Conservation (phyloP, 805 yeast genomes). For the Maudiozyma serrabonitensis region DNA sequence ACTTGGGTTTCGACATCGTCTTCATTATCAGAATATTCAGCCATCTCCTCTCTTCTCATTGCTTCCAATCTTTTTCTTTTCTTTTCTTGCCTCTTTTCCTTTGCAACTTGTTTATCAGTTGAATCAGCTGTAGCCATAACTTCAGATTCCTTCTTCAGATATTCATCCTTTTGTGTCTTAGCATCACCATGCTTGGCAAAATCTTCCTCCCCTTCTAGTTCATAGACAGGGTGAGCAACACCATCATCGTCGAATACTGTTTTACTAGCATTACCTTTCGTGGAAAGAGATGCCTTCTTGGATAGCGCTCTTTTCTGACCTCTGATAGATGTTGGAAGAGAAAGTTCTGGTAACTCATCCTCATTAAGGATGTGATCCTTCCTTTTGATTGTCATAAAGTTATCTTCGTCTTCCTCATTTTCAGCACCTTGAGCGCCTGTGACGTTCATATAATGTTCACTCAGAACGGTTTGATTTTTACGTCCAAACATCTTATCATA, state of each 20-base stretch:
- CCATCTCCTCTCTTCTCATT: slow-evolving; percentile 45
- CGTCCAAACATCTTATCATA: slow-evolving; percentile 95
- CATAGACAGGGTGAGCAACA: slow-evolving; percentile 80
- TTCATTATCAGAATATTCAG: slow-evolving; percentile 18
- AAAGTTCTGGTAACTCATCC: slow-evolving; percentile 52
- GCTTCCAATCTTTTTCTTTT: slow-evolving; percentile 79
- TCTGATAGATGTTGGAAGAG: slow-evolving; percentile 68
- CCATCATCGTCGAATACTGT: slow-evolving; percentile 92
- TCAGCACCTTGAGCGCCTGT: slow-evolving; percentile 41
- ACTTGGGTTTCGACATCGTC: slow-evolving; percentile 24
- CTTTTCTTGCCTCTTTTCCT: slow-evolving; percentile 73
- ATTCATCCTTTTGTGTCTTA: slow-evolving; percentile 53
- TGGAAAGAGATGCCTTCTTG: slow-evolving; percentile 58
- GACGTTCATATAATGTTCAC: slow-evolving; percentile 77
- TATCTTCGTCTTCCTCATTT: slow-evolving; percentile 48
- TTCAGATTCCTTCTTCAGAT: slow-evolving; percentile 54
- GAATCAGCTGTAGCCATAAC: slow-evolving; percentile 64
- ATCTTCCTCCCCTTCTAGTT: slow-evolving; percentile 81
- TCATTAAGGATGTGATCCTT: slow-evolving; percentile 61
- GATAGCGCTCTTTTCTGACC: slow-evolving; percentile 79
- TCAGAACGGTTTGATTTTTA: slow-evolving; percentile 81
- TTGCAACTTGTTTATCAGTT: slow-evolving; percentile 69
- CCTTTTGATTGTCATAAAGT: slow-evolving; percentile 74
- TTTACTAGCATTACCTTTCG: slow-evolving; percentile 64
- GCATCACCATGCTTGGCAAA: slow-evolving; percentile 68